phyloP scores from a whole-genome alignment of 2,329 filamentous ascomycete species.

The Alternaria solani region DNA sequence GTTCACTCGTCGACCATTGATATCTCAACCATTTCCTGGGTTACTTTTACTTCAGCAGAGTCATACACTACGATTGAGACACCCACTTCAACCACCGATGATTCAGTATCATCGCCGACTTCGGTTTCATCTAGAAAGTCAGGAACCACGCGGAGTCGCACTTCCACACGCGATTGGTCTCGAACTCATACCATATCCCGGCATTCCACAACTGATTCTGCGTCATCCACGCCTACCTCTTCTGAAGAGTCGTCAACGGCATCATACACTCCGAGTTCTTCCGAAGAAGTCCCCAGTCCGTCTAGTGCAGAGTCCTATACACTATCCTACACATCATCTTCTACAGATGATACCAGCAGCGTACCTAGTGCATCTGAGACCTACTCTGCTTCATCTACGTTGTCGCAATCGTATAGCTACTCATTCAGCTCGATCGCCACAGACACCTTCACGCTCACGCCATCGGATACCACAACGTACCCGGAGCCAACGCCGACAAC shows the following conservation, averaged over 20 bases:
- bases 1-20: slow-evolving; percentile 4
- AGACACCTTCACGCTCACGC: background rate
- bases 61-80: background rate
- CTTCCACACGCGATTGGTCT: slow-evolving; percentile 8
- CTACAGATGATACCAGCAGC: background rate
- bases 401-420: background rate
- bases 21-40: slow-evolving; percentile 10
- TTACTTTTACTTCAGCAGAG: slow-evolving; percentile 7
- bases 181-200: slow-evolving; percentile 10
- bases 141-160: background rate
- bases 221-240: background rate
- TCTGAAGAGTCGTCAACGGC: slow-evolving; percentile 1
- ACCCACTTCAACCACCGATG: slow-evolving; percentile 1
- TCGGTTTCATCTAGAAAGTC: background rate
- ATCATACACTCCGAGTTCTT: background rate
- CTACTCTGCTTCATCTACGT: background rate
- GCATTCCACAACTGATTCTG: background rate
- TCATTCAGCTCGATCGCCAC: background rate
- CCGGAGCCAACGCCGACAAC: background rate
- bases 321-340: background rate
- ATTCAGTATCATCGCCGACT: background rate
- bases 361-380: slow-evolving; percentile 5
- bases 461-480: background rate
- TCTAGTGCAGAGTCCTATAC: background rate
- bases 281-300: background rate